phyloP scores from a whole-genome alignment of 371 early-diverging fungal species.

The Mucor plumbeus region DNA sequence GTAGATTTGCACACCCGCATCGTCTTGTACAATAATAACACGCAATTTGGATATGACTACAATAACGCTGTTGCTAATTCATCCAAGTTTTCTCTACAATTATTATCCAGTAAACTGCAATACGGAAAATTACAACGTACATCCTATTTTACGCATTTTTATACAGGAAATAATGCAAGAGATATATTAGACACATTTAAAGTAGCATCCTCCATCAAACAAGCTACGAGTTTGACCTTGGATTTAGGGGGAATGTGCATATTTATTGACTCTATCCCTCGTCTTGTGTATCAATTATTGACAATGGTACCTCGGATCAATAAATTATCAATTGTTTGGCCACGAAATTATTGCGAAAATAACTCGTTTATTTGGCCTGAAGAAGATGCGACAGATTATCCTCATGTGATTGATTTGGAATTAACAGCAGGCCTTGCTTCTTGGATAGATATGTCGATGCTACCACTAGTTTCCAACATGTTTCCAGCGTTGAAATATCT shows the following conservation, averaged over 20 bases:
- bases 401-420: neutral
- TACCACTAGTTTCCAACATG: neutral
- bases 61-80: conserved; percentile 14
- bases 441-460: neutral
- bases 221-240: conserved; percentile 2
- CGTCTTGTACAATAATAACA: conserved; percentile 4
- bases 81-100: conserved; percentile 6
- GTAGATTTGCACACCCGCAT: neutral
- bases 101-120: neutral
- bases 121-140: neutral
- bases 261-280: neutral
- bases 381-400: neutral
- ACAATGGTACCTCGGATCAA: neutral
- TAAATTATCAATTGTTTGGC: neutral
- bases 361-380: neutral
- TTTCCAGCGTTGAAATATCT: conserved; percentile 11
- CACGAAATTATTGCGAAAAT: neutral
- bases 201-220: neutral
- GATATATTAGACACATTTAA: neutral
- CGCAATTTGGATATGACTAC: conserved; percentile 8
- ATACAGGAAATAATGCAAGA: neutral
- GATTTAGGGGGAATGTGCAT: conserved; percentile 8
- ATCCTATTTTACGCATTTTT: conserved; percentile 9
- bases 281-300: neutral
- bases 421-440: conserved; percentile 5